A percentile compares a stretch with the other conserved stretches of the same genome.
Conservation (phyloP, 306 rosid genomes). For the Vigna angularis region DNA sequence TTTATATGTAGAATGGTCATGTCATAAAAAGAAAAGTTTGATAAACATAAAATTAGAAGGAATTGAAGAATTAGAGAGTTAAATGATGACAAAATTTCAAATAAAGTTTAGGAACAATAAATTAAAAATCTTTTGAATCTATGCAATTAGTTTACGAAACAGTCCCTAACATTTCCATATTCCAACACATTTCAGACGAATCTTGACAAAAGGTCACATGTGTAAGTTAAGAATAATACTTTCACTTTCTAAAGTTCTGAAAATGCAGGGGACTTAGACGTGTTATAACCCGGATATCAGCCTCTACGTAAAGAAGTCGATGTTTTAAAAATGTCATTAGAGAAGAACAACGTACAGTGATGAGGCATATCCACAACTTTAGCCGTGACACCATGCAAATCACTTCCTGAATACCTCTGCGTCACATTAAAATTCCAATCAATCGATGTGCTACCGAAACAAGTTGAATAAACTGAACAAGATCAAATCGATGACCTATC, state of each 20-base stretch:
- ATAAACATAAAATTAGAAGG: background rate
- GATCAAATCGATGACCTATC: conserved; percentile 10
- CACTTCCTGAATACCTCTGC: conserved; percentile 90
- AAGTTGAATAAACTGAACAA: conserved; percentile 25
- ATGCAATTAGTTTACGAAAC: conserved; percentile 11
- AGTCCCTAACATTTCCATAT: conserved; percentile 22
- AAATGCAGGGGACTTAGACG: conserved; percentile 11
- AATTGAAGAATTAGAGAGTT: conserved; percentile 3
- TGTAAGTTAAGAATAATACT: conserved; percentile 28
- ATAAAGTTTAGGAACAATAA: conserved; percentile 23
- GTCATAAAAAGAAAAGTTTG: background rate
- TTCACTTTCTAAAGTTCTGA: background rate
- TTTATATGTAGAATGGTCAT: conserved; percentile 3
- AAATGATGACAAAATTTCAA: background rate
- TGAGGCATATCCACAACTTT: conserved; percentile 99
- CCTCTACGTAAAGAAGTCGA: background rate
- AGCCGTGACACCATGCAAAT: conserved; percentile 93
- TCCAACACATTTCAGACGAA: background rate
- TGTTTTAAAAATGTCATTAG: background rate
- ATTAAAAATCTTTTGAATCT: conserved; percentile 18
- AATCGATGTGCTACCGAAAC: conserved; percentile 12
- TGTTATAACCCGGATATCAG: background rate
- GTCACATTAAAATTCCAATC: conserved; percentile 42
- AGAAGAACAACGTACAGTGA: conserved; percentile 64
- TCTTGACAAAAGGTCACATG: conserved; percentile 5